phyloP scores from a whole-genome alignment of 75 land plant genomes.

The Cryptomeria japonica region DNA sequence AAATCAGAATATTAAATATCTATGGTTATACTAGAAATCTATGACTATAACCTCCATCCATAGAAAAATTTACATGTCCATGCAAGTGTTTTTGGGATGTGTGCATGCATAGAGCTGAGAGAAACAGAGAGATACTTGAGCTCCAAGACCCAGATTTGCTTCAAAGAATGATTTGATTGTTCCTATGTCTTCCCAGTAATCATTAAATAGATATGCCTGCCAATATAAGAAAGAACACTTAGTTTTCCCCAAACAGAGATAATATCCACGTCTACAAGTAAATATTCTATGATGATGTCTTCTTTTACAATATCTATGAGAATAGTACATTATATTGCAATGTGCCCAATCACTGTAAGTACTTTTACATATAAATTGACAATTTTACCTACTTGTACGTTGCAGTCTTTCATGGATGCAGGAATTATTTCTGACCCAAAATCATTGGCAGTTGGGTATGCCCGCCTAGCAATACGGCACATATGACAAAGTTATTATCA shows the following conservation, averaged over 20 bases:
- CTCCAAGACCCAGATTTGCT: conserved; percentile 81
- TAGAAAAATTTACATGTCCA: not conserved
- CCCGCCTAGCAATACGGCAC: conserved; percentile 33
- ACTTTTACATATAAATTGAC: not conserved
- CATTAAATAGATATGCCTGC: conserved; percentile 84
- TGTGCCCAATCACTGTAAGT: not conserved
- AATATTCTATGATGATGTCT: not conserved
- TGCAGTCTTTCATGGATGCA: conserved; percentile 59
- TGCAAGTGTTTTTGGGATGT: not conserved
- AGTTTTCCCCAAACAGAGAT: not conserved
- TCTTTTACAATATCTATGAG: not conserved
- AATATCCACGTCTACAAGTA: not conserved
- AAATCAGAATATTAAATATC: not conserved
- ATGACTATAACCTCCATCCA: not conserved
- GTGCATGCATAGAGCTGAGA: not conserved
- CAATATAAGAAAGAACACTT: not conserved
- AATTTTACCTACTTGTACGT: conserved; percentile 52
- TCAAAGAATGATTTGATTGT: conserved; percentile 88
- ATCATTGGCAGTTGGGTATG: conserved; percentile 83
- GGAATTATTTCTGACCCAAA: conserved; percentile 91
- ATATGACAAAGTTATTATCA: not conserved
- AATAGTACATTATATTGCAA: not conserved
- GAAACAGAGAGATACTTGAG: conserved; percentile 43
- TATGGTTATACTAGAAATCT: not conserved
- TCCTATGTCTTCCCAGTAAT: conserved; percentile 97